Evolutionary conservation across 192 early-diverging fungal species (phyloP).

Genomic region (Linnemannia elongata): DNA sequence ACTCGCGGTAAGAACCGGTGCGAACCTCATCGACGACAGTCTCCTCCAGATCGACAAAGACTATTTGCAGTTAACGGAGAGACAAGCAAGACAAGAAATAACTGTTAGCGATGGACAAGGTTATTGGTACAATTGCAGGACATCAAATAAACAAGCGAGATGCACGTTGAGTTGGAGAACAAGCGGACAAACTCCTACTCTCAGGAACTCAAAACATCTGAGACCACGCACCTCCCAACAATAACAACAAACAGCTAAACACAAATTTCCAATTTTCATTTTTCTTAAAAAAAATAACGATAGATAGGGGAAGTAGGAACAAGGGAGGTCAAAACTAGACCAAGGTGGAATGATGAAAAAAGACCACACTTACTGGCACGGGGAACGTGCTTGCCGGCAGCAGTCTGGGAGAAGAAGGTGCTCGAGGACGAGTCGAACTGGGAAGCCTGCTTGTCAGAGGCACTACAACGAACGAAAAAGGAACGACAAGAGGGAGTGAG

Average conservation of each 20-base stretch:
- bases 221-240: not conserved
- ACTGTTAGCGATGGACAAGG: not conserved
- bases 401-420: conserved; percentile 99
- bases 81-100: conserved; percentile 4
- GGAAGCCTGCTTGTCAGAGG: conserved; percentile 85
- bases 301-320: too few relatives aligned
- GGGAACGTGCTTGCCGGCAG: conserved; percentile 99
- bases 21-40: conserved; percentile 99
- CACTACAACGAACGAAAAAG: conserved; percentile 36
- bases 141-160: not conserved
- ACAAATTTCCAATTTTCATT: too few relatives aligned
- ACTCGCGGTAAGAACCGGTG: conserved; percentile 97
- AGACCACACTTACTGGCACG: conserved; percentile 73
- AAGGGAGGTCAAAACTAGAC: not conserved
- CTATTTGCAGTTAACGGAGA: conserved; percentile 31
- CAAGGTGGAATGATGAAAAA: not conserved
- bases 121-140: not conserved
- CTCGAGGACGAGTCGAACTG: conserved; percentile 93
- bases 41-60: conserved; percentile 98
- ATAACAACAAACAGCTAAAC: not conserved
- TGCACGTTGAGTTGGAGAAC: not conserved
- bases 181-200: not conserved
- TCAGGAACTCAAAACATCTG: not conserved
- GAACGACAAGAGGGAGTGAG: not conserved
- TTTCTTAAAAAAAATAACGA: too few relatives aligned